Base-by-base conservation (phyloP, 208 protist genomes). In the Lotmaria passim region DNA sequence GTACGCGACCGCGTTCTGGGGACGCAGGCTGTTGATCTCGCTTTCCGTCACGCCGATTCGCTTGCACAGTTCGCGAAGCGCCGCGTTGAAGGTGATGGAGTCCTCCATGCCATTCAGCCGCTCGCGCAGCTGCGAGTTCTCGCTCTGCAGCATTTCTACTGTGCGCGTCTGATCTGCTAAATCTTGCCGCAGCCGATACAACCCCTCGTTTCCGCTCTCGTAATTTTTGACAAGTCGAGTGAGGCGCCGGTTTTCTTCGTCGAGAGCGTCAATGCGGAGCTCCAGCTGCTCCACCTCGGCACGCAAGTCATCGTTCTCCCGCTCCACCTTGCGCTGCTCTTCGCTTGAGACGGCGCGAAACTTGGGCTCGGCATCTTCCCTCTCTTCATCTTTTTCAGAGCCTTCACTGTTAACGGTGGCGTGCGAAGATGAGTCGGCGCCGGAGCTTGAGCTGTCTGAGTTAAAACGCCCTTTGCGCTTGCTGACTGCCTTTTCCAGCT, bases 71-170 rank as follows among this genome's bases (percentile, higher is more conserved):
- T 90, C 83, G 59, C 94, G 83, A 5, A 97, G 70, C n/a, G 90
- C 90, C 0, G 84, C 73, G 19, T 86, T 93, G 73, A 95, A 96
- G 23, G 90, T 82, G 24, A 94, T 62, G 7, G 87, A 87, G 78
- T 95, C 90, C n/a, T 94, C 86, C 80, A 93, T 90, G 26, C 76
- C 73, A 62, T 92, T 90, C 15, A 95, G 78, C 5, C 87, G 75
- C 68, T 95, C 89, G 0, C 83, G 82, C 26, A 97, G 79, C 52
- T 97, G 93, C 31, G 79, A 58, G 53, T 91, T 93, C 68, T 97
- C 93, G 26, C 82, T 65, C 33, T 94, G 79, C 33, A 95, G 74
- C 21, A 82, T 65, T n/a, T 93, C 85, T n/a, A 91, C 78, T 0
- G 72, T 80, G 44, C 86, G 70, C 38, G 75, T 83, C 26, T 79